phyloP scores from a whole-genome alignment of 192 early-diverging fungal species.

The Dispira simplex region DNA sequence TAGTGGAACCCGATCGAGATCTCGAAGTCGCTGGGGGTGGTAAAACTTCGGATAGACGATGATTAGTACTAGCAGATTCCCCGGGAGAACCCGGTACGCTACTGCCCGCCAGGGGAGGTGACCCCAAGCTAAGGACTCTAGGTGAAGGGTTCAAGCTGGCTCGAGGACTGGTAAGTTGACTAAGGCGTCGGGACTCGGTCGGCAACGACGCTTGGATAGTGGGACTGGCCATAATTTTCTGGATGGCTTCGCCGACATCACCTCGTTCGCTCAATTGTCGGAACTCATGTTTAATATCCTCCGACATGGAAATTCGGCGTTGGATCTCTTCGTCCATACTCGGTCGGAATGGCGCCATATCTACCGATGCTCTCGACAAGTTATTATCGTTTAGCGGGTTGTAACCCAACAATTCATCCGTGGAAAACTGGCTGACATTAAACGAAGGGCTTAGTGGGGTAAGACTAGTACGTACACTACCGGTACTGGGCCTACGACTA shows the following conservation, averaged over 20 bases:
- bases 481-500: not conserved
- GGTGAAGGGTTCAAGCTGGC: not conserved
- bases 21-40: not conserved
- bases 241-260: not conserved
- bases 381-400: not conserved
- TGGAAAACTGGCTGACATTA: not conserved
- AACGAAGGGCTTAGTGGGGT: not conserved
- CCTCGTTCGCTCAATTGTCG: not conserved
- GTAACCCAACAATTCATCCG: not conserved
- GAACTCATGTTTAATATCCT: not conserved
- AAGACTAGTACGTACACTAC: not conserved
- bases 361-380: not conserved
- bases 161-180: not conserved
- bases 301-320: not conserved
- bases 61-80: not conserved
- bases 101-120: not conserved
- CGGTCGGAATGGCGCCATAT: constrained; percentile 4
- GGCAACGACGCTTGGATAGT: not conserved
- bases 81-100: not conserved
- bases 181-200: not conserved
- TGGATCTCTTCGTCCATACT: not conserved
- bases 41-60: not conserved
- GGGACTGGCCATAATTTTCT: not conserved
- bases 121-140: not conserved
- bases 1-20: no score